Base-by-base conservation (phyloP, 768 basidiomycete genomes). In the Suillus spraguei region DNA sequence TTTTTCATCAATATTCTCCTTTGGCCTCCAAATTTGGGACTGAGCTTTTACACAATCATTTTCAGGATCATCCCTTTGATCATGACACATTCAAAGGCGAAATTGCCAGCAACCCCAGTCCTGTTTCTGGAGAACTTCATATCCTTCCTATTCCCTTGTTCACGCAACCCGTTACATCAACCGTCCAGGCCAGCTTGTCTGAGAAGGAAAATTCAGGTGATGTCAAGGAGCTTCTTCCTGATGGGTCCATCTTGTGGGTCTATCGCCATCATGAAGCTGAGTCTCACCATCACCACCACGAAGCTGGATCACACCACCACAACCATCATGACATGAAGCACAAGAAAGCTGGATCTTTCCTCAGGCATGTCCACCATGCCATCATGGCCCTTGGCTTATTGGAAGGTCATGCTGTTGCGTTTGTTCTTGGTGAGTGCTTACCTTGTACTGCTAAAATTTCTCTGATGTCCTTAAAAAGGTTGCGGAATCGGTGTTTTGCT, bases 401-500 rank as follows among this genome's bases (percentile, higher is more conserved):
- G 91, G 92, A 94, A 75, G 91, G 91, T 59, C 82, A 90, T 58
- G 86, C 87, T 11, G 87, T 94, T 17, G 87, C 92, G 5, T 94
- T 94, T 64, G 92, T 94, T 62, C 82, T 94, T 20, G 92, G 92
- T 86, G 59, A 68, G 85, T 80, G 36, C 8, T 36, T 22, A 36
- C 8, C 22, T 16, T 56, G 8, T 38, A 22, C 17, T 8, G 7
- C 14, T n/a, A 24, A 61, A 46, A 59, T 64, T 39, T 28, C 14
- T 46, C 55, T 63, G 61, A 38, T 38, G 66, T 24, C 2, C 9
- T 56, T 38, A 14, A 4, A 38, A 54, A 92, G 91, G 91, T n/a
- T 92, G 90, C 69, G 92, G 92, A 59, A 84, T 93, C 60, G 92
- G 92, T 61, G 92, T 93, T 50, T 82, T 94, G 32, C 74, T 94